These are phyloP conservation scores for Yueomyces sinensis DNA, from an alignment of 805 yeast genomes.

Conservation along the genomic window DNA sequence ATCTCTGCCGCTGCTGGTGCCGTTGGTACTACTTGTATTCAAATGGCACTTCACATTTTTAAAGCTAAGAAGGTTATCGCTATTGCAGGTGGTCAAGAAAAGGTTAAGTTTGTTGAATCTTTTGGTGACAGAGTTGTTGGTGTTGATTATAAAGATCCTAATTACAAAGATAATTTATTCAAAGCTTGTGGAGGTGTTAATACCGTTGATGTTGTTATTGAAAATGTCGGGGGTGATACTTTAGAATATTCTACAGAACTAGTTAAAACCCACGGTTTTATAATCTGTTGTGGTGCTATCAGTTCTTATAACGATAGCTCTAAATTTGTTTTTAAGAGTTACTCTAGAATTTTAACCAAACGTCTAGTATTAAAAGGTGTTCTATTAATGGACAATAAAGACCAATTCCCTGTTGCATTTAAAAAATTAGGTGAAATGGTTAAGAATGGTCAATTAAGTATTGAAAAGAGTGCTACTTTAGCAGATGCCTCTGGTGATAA, in stretches of 20 bases:
- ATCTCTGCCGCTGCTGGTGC: slow-evolving; percentile 63
- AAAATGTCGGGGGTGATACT: slow-evolving; percentile 52
- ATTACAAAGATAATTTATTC: slow-evolving; percentile 25
- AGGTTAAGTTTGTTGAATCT: slow-evolving; percentile 39
- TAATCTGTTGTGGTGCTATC: slow-evolving; percentile 54
- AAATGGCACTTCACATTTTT: slow-evolving; percentile 39
- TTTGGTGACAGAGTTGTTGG: slow-evolving; percentile 39
- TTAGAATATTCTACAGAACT: slow-evolving; percentile 30
- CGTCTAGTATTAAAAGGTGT: slow-evolving; percentile 43
- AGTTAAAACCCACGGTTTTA: slow-evolving; percentile 28
- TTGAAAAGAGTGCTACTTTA: slow-evolving; percentile 27
- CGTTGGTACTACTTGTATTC: slow-evolving; percentile 50
- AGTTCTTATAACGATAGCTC: slow-evolving; percentile 38
- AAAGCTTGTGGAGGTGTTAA: slow-evolving; percentile 32
- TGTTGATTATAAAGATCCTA: slow-evolving; percentile 38
- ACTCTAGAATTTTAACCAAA: slow-evolving; percentile 33
- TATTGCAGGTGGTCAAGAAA: slow-evolving; percentile 46
- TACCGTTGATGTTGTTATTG: slow-evolving; percentile 41
- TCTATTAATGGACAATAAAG: slow-evolving; percentile 32
- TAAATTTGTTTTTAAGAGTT: slow-evolving; percentile 27
- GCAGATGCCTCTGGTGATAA: slow-evolving; percentile 29
- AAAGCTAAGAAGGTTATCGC: slow-evolving; percentile 46
- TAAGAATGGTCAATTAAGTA: slow-evolving; percentile 29
- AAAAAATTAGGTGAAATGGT: slow-evolving; percentile 26
- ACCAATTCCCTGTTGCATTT: slow-evolving; percentile 27